Base-by-base conservation (phyloP, 192 early-diverging fungal genomes). In the Backusella tarrabulga region DNA sequence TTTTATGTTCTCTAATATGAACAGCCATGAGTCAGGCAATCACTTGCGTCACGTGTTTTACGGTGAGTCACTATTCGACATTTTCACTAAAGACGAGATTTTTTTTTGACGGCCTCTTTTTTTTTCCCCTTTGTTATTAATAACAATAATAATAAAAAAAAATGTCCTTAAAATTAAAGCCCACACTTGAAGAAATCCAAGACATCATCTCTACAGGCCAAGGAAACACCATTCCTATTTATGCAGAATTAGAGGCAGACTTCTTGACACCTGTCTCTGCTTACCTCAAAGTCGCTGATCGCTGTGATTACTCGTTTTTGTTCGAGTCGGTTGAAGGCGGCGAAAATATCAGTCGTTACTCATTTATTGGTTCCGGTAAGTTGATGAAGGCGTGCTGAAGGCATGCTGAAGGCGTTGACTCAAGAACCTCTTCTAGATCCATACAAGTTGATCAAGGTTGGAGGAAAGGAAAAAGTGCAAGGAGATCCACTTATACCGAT, bases 241-340 rank as follows among this genome's bases (percentile, higher is more conserved):
- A 93, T 87, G 87, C 89, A 42, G 90, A 93, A 76, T 90, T 98
- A 42, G 91, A 92, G 15, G 93, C 93, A 36, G 98, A 99, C 81
- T 88, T 99, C 71, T 87, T 98, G 38, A 99, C 98, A 6, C 98
- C 98, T 34, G 96, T 99, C 19, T 91, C 95, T 21, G 97, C 96
- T 23, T 99, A 98, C 77, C 92, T 99, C 75, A 94, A 93, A 79
- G 88, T 98, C 21, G 86, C 95, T 21, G 86, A 93, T 67, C 84
- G 87, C 54, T 90, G 90, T 76, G 87, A 92, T 14, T 93, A 97
- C 82, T 98, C 98, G 36, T 99, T 99, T 76, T 82, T 99, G 77
- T 91, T 99, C 29, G 98, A 99, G 79, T 96, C 95, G 34, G 95
- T 97, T 21, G 84, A 90, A 67, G 97, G 96, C 50, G 96, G 96